These are phyloP conservation scores for Lagenidium sp. DNA, from an alignment of 352 stramenopile genomes.

Conservation along the genomic window DNA sequence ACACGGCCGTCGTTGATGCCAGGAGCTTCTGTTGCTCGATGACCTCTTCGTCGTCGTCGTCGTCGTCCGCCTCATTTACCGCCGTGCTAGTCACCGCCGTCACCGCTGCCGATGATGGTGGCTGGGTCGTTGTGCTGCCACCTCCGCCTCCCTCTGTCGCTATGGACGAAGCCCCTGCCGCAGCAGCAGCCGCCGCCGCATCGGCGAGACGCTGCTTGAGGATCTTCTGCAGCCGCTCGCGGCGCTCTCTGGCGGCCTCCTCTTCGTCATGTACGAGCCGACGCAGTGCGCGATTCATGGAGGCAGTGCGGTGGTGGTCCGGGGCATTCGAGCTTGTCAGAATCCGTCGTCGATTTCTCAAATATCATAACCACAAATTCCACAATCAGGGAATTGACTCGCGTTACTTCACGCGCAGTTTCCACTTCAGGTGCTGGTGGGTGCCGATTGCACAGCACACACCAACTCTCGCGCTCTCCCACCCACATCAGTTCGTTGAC, in stretches of 20 bases:
- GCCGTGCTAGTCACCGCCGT: neutral
- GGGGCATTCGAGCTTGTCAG: too few relatives aligned
- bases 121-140: neutral
- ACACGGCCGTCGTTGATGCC: slow-evolving; percentile 32
- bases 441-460: too few relatives aligned
- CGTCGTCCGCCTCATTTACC: slow-evolving; percentile 4
- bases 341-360: too few relatives aligned
- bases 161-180: neutral
- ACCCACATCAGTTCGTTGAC: too few relatives aligned
- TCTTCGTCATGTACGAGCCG: slow-evolving; percentile 26
- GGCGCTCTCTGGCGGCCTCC: slow-evolving; percentile 21
- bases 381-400: too few relatives aligned
- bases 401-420: too few relatives aligned
- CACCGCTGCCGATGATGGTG: too few relatives aligned
- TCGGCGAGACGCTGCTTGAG: slow-evolving; percentile 14
- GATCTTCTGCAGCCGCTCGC: slow-evolving; percentile 17
- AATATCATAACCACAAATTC: too few relatives aligned
- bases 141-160: neutral
- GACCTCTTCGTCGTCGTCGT: slow-evolving; percentile 33
- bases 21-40: slow-evolving; percentile 51
- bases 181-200: neutral
- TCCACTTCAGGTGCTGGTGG: too few relatives aligned
- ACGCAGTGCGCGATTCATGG: slow-evolving; percentile 23
- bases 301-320: too few relatives aligned
- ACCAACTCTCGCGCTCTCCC: too few relatives aligned